Evolutionary conservation across 805 yeast genomes (phyloP).

Genomic region (Candida corydali): DNA sequence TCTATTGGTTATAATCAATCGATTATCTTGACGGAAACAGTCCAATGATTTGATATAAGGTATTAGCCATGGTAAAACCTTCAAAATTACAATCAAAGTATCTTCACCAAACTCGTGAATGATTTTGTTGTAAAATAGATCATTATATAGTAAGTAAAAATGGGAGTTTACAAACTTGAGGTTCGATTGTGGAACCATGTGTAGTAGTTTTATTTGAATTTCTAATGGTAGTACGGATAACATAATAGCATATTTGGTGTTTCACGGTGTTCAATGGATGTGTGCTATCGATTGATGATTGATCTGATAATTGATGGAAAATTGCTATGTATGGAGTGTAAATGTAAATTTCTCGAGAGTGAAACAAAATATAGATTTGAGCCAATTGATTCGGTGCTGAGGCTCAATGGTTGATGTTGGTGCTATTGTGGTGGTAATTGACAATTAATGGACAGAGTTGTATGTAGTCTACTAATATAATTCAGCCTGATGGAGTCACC

Average conservation of each 20-base stretch:
- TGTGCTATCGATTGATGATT: no score
- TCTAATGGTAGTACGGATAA: conserved; percentile 37
- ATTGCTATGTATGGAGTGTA: no score
- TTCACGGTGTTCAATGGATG: background rate
- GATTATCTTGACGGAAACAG: conserved; percentile 22
- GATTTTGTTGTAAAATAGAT: conserved; percentile 39
- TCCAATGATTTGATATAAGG: conserved; percentile 38
- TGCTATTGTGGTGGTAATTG: no score
- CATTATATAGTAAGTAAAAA: conserved; percentile 49
- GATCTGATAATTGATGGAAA: background rate
- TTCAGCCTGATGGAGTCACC: no score
- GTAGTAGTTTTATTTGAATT: conserved; percentile 35
- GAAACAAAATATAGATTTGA: no score
- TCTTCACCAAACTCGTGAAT: conserved; percentile 34
- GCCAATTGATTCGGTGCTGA: no score
- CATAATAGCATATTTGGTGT: conserved; percentile 5
- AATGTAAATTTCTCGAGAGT: no score
- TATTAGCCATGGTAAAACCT: conserved; percentile 35
- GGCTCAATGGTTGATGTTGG: no score
- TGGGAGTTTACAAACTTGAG: conserved; percentile 34
- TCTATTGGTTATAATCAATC: conserved; percentile 24
- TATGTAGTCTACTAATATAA: no score
- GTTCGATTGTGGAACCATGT: conserved; percentile 27
- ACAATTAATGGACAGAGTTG: no score
- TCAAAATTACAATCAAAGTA: conserved; percentile 24